These are phyloP conservation scores for Echinochloa phyllopogon DNA, from an alignment of 176 grass and related monocot genomes.

Conservation along the genomic window DNA sequence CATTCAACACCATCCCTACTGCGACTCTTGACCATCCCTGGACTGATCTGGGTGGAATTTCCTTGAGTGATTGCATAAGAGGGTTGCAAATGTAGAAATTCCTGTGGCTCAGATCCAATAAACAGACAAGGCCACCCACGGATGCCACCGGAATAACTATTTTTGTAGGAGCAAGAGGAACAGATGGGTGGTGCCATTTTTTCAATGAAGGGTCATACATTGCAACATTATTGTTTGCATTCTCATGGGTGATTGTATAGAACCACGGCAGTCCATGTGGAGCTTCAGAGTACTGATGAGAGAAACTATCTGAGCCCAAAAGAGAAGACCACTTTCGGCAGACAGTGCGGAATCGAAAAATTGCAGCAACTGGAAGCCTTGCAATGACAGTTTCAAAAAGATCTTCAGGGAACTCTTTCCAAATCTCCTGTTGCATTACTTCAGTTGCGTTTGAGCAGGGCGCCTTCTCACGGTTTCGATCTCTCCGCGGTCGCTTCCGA, in stretches of 20 bases:
- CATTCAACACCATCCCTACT: slow-evolving; percentile 92
- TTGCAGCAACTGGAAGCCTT: slow-evolving; percentile 78
- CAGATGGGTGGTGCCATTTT: slow-evolving; percentile 85
- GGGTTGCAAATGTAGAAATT: slow-evolving; percentile 93
- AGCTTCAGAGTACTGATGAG: slow-evolving; percentile 63
- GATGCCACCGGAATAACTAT: slow-evolving; percentile 93
- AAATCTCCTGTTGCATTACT: slow-evolving; percentile 77
- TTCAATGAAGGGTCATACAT: slow-evolving; percentile 76
- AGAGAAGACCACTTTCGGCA: slow-evolving; percentile 85
- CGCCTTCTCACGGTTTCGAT: slow-evolving; percentile 56
- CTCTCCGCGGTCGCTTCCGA: slow-evolving; percentile 61
- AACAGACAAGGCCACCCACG: slow-evolving; percentile 91
- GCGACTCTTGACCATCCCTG: slow-evolving; percentile 85
- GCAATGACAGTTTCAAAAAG: slow-evolving; percentile 86
- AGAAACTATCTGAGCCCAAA: slow-evolving; percentile 74
- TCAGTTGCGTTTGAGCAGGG: slow-evolving; percentile 54
- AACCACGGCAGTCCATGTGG: slow-evolving; percentile 75
- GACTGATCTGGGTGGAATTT: slow-evolving; percentile 79
- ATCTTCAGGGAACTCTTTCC: slow-evolving; percentile 92
- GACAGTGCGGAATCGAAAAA: slow-evolving; percentile 88
- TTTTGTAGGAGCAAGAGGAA: slow-evolving; percentile 65
- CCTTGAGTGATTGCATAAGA: slow-evolving; percentile 73
- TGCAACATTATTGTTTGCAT: slow-evolving; percentile 67
- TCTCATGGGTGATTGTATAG: slow-evolving; percentile 89
- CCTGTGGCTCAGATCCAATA: slow-evolving; percentile 80